Evolutionary conservation across 2,329 filamentous ascomycete genomes (phyloP).

Genomic region (Alternaria sp.): DNA sequence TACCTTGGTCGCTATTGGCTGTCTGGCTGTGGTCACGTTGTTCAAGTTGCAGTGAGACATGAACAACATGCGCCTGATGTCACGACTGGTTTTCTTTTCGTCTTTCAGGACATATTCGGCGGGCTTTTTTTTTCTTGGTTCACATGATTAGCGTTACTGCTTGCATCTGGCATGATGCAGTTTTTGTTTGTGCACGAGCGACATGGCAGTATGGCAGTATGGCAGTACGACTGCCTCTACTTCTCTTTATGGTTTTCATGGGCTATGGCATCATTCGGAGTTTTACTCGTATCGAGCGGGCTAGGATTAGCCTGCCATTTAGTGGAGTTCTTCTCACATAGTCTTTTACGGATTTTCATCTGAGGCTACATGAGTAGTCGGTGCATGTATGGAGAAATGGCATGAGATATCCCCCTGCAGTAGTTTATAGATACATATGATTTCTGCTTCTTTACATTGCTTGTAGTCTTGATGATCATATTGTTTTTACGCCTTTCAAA

Average conservation of each 20-base stretch:
- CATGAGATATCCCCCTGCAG: not conserved
- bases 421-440: not conserved
- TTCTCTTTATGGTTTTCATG: not conserved
- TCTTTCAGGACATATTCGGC: not conserved
- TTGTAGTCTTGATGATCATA: not conserved
- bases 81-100: not conserved
- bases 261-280: not conserved
- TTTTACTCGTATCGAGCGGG: not conserved
- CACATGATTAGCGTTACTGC: not conserved
- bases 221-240: not conserved
- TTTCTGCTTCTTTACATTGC: not conserved
- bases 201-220: not conserved
- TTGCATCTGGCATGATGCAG: not conserved
- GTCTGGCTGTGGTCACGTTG: slow-evolving; percentile 30
- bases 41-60: slow-evolving; percentile 18
- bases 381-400: not conserved
- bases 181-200: not conserved
- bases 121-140: not conserved
- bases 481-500: too few species aligned
- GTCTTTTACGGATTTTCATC: not conserved
- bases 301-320: not conserved
- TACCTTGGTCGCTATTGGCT: slow-evolving; percentile 32
- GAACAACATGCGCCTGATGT: not conserved
- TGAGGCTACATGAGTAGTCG: not conserved
- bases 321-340: not conserved